These are phyloP conservation scores for Boletus coccyginus DNA, from an alignment of 768 basidiomycete species.

Conservation along the genomic window DNA sequence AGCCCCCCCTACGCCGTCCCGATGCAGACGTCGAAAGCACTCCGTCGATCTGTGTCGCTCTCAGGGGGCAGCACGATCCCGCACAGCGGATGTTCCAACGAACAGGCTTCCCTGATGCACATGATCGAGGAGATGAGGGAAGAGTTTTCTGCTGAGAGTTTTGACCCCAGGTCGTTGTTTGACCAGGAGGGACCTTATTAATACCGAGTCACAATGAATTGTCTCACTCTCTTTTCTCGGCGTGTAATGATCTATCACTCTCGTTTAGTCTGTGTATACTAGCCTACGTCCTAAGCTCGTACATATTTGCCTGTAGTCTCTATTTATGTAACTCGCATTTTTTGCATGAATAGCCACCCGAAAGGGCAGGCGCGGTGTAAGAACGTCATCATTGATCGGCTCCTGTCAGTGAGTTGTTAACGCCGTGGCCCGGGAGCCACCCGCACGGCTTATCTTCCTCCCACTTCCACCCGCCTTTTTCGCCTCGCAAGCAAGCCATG, in stretches of 20 bases:
- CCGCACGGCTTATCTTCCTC: conserved; percentile 5
- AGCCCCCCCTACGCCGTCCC: not conserved
- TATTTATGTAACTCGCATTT: not conserved
- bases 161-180: conserved; percentile 20
- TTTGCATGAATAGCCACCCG: not conserved
- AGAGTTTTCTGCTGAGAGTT: conserved; percentile 10
- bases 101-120: conserved; percentile 11
- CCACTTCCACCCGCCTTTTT: conserved; percentile 9
- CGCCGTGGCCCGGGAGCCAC: no score
- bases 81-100: not conserved
- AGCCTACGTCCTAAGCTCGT: not conserved
- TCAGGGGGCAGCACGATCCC: conserved; percentile 3
- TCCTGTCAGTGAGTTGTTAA: no score
- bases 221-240: conserved; percentile 2
- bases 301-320: not conserved
- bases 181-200: not conserved
- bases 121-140: conserved; percentile 22
- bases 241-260: not conserved
- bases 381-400: no score
- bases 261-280: not conserved
- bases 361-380: no score
- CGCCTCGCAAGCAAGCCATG: conserved; percentile 24
- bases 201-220: not conserved
- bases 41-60: conserved; percentile 29
- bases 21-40: not conserved